These are phyloP conservation scores for Martensiomyces pterosporus DNA, from an alignment of 192 early-diverging fungal genomes.

Conservation along the genomic window DNA sequence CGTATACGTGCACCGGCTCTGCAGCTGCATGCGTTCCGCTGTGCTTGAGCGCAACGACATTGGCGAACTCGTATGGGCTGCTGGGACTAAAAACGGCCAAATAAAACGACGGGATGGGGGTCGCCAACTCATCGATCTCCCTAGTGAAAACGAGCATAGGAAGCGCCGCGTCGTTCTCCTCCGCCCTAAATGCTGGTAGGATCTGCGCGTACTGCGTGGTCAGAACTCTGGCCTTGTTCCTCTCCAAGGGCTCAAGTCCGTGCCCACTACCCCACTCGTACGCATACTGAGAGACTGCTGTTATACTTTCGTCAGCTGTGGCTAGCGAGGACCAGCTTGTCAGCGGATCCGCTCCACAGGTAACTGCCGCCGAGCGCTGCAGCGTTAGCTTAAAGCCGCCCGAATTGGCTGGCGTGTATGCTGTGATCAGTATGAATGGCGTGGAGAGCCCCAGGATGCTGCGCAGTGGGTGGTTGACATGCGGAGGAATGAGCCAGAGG, in stretches of 20 bases:
- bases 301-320: background rate
- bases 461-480: constrained; percentile 37
- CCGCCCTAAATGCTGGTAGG: too few relatives aligned
- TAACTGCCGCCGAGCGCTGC: constrained; percentile 4
- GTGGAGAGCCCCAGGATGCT: constrained; percentile 23
- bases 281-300: constrained; percentile 7
- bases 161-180: constrained; percentile 10
- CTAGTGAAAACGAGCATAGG: constrained; percentile 40
- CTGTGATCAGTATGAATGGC: constrained; percentile 34
- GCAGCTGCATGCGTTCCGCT: background rate
- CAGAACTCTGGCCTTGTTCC: constrained; percentile 31
- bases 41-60: constrained; percentile 23
- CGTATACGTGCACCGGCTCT: too few relatives aligned
- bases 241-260: constrained; percentile 21
- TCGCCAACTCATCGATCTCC: constrained; percentile 5
- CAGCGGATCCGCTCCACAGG: constrained; percentile 32
- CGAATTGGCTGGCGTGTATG: background rate
- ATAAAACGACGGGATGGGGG: constrained; percentile 24
- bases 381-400: constrained; percentile 2
- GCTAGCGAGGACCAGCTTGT: constrained; percentile 19
- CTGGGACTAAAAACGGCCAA: constrained; percentile 19
- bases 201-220: constrained; percentile 49
- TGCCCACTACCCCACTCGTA: constrained; percentile 30
- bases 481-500: constrained; percentile 24
- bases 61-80: constrained; percentile 26